Base-by-base conservation (phyloP, 768 basidiomycete genomes). In the Cyclocybe cylindracea region DNA sequence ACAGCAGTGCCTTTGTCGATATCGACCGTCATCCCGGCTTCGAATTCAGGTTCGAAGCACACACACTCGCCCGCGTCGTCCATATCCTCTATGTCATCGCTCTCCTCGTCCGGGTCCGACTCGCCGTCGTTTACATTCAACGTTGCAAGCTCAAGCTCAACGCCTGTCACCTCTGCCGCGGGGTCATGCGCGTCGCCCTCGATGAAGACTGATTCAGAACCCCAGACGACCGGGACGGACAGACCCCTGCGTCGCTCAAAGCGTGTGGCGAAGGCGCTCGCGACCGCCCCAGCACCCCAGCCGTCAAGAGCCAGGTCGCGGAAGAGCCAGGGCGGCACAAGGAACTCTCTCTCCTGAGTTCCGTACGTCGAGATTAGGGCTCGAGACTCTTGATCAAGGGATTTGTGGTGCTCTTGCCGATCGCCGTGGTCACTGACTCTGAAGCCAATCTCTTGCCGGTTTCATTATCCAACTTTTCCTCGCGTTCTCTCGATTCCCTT, bases 191-290 rank as follows among this genome's bases (percentile, higher is more conserved):
- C 29, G 13, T 18, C 50, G 3, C 19, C 53, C 6, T 39, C 41
- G 10, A 29, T 39, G n/a, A 5, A 46, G 16, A 24, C 32, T 16
- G 34, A 48, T 19, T 24, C 38, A 43, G 41, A 40, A 14, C 49
- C 48, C 6, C 32, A 45, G 51, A 38, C 52, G 31, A 50, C 41
- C 32, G 40, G 50, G 39, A 46, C 50, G 38, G 53, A 54, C 37
- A 71, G 70, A 39, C 76, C 79, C 0, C 60, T 85, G 47, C 72
- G 84, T 29, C 76, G 86, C 53, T 90, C 88, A 54, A 86, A 83
- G 70, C 74, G 88, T 41, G 86, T 88, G 16, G 85, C 86, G 31
- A 76, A 81, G 51, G 80, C 82, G 13, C 70, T 75, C 39, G 78
- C 78, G 42, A 78, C 78, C 7, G 75, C 79, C 39, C 69, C 78